A percentile compares a stretch with the other conserved stretches of the same genome.
phyloP scores from a whole-genome alignment of 2,329 filamentous ascomycete species.

The Shiraia bambusicola region DNA sequence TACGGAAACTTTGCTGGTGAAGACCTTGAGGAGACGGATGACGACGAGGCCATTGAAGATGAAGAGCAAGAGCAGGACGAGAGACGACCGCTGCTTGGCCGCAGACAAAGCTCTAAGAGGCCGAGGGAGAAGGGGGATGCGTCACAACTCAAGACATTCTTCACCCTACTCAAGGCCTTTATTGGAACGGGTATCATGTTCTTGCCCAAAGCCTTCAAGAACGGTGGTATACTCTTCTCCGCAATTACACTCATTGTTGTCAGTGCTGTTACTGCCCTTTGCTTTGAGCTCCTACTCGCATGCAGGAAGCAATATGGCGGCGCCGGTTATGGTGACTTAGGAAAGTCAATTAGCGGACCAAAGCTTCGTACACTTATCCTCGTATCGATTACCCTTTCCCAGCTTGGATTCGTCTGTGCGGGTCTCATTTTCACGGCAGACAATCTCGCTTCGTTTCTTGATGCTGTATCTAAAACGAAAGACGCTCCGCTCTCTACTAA shows the following conservation, averaged over 20 bases:
- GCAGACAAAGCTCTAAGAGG: constrained; percentile 54
- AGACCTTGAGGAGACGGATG: constrained; percentile 61
- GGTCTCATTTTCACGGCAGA: constrained; percentile 77
- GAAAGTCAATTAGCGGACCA: constrained; percentile 64
- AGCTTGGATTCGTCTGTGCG: constrained; percentile 76
- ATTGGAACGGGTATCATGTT: constrained; percentile 83
- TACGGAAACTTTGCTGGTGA: constrained; percentile 79
- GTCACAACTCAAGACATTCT: constrained; percentile 71
- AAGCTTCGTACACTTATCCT: constrained; percentile 67
- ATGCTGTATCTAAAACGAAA: constrained; percentile 58
- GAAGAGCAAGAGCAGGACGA: constrained; percentile 58
- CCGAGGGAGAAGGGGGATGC: constrained; percentile 61
- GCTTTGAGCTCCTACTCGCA: constrained; percentile 70
- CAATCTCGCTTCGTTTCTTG: constrained; percentile 67
- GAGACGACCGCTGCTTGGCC: constrained; percentile 61
- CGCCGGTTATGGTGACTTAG: constrained; percentile 74
- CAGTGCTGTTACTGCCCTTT: constrained; percentile 66
- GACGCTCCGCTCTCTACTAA: constrained; percentile 56
- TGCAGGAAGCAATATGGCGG: constrained; percentile 66
- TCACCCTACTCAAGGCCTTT: constrained; percentile 76
- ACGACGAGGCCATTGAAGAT: constrained; percentile 57
- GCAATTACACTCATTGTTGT: constrained; percentile 67
- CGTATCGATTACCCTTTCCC: constrained; percentile 69
- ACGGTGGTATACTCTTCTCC: constrained; percentile 75
- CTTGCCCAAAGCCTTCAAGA: constrained; percentile 75